Evolutionary conservation across 2,329 filamentous ascomycete genomes (phyloP).

Genomic region (Xylariaceae sp.): DNA sequence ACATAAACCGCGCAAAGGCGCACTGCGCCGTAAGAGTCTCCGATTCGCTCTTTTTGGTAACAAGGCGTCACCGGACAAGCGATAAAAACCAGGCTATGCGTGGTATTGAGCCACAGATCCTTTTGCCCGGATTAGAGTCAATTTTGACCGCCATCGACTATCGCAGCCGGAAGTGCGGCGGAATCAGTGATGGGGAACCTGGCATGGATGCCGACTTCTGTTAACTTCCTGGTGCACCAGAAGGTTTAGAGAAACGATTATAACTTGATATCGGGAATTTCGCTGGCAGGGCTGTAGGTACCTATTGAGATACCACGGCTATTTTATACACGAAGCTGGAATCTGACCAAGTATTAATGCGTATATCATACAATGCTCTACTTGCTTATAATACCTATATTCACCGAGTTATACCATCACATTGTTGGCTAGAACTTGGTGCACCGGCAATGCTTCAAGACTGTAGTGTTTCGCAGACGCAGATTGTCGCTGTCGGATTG

Average conservation of each 20-base stretch:
- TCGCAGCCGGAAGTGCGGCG: not conserved
- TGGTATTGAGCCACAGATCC: not conserved
- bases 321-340: conserved; percentile 8
- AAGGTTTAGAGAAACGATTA: no score
- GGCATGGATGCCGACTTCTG: not conserved
- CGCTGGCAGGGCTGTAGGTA: not conserved
- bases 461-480: no score
- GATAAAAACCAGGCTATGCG: conserved; percentile 15
- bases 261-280: no score
- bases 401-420: not conserved
- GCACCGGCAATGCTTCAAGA: no score
- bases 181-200: not conserved
- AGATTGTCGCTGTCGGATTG: no score
- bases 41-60: conserved; percentile 40
- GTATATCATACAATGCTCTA: not conserved
- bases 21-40: conserved; percentile 40
- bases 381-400: not conserved
- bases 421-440: not conserved
- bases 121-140: not conserved
- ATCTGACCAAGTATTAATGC: not conserved
- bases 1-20: conserved; percentile 32
- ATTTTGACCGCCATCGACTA: no score
- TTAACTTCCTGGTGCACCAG: not conserved
- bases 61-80: conserved; percentile 8
- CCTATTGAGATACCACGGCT: no score